A percentile compares a stretch with the other conserved stretches of the same genome.
These are phyloP conservation scores for Pouteria glomerata DNA, from an alignment of 148 eudicot genomes.

Conservation along the genomic window DNA sequence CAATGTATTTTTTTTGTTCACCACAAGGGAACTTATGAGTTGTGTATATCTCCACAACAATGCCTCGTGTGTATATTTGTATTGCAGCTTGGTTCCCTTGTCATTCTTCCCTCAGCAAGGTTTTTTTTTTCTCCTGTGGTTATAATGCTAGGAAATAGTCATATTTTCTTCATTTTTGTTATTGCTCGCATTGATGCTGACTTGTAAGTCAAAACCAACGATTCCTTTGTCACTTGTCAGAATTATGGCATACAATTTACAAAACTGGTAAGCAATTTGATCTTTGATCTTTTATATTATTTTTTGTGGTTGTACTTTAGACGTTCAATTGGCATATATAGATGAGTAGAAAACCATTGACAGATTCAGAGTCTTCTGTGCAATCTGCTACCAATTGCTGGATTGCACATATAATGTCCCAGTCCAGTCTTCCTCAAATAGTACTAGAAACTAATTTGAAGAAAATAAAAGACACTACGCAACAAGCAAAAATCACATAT, in stretches of 20 bases:
- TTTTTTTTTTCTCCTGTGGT: not conserved
- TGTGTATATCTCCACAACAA: constrained; percentile 28
- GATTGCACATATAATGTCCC: no score
- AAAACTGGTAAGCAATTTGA: not conserved
- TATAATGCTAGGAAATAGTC: constrained; percentile 7
- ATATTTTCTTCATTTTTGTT: not conserved
- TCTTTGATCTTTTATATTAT: not conserved
- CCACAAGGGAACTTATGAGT: constrained; percentile 26
- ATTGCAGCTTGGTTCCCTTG: constrained; percentile 11
- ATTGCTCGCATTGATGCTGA: not conserved
- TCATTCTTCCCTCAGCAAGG: not conserved
- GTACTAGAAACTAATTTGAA: not conserved
- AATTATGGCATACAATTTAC: not conserved
- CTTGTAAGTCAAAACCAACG: not conserved
- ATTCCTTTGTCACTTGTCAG: not conserved
- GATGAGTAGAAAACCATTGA: no score
- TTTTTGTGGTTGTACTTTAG: not conserved
- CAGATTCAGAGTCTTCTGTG: no score
- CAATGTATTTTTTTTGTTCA: constrained; percentile 19
- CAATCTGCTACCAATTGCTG: no score
- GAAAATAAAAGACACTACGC: not conserved
- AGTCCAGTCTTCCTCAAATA: not conserved
- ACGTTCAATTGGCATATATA: not conserved
- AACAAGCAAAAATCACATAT: not conserved
- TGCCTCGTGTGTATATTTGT: constrained; percentile 22